Evolutionary conservation across 768 basidiomycete genomes (phyloP).

Genomic region (Hypholoma fasciculare): DNA sequence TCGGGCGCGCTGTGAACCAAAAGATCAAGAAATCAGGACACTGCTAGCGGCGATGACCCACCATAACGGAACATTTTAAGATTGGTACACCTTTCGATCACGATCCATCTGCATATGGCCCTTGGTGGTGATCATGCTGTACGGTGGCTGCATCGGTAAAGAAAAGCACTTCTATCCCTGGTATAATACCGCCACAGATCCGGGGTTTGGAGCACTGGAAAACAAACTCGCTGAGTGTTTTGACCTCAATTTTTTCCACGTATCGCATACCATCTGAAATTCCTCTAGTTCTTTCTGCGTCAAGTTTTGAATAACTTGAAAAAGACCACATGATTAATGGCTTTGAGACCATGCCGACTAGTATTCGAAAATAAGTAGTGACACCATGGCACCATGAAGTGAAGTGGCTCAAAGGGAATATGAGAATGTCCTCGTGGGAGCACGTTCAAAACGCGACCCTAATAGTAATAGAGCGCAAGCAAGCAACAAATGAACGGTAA

Average conservation of each 20-base stretch:
- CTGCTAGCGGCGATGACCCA: conserved; percentile 15
- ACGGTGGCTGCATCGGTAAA: background rate
- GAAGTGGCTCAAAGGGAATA: background rate
- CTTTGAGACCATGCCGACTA: background rate
- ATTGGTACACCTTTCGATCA: conserved; percentile 20
- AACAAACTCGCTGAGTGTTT: background rate
- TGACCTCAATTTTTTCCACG: background rate
- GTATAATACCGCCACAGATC: conserved; percentile 9
- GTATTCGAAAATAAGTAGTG: background rate
- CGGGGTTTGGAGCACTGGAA: conserved; percentile 14
- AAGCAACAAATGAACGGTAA: background rate
- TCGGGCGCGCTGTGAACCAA: background rate
- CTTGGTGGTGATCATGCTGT: conserved; percentile 1
- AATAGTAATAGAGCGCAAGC: background rate
- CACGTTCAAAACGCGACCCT: background rate
- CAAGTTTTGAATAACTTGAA: no score
- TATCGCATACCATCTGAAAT: background rate
- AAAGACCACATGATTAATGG: background rate
- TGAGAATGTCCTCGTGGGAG: background rate
- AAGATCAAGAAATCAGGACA: background rate
- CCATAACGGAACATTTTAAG: conserved; percentile 28
- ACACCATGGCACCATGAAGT: background rate
- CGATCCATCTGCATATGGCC: conserved; percentile 14
- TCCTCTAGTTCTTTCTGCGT: no score
- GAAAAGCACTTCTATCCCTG: conserved; percentile 3